Evolutionary conservation across 495 filamentous ascomycete genomes (phyloP), one percentile per base, ranked within the genome.

Genomic region (Hypomontagnella monticulosa): DNA sequence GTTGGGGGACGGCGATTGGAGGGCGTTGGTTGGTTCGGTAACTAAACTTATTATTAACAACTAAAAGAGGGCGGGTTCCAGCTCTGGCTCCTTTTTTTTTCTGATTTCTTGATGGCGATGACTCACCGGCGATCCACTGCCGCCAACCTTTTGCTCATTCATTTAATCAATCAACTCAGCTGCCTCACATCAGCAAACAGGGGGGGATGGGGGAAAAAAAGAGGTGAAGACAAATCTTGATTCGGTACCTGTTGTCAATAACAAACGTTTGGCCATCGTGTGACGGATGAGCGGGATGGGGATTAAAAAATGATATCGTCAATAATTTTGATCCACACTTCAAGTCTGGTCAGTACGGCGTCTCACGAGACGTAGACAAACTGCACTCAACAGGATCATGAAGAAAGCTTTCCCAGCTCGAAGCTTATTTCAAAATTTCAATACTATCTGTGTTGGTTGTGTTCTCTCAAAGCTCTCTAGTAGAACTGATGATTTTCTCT

Each of bases 381-480:
- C 33, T 23, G 60, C 66, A 69, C 66, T 69, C 60, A 60, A 59
- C 44, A 60, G 15, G 23, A 14, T 11, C n/a, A 53, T 61, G 36
- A 42, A 58, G 51, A 55, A 15, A n/a, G 23, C 12, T 42, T 44
- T 69, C 40, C 63, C 60, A 66, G 63, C 71, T 71, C 49, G 70
- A 67, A 65, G 69, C 55, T 57, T 60, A 46, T 67, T 69, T 70
- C 62, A 66, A 53, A 71, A 69, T 71, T 73, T 71, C 59, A 27
- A 62, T 71, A 60, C 71, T 73, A 73, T 69, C 69, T 73, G 66
- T 56, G 63, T 27, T 67, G 59, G 66, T 66, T 66, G 63, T 70
- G 43, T 72, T 43, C 53, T 67, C 49, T 65, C 57, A 62, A 67
- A 66, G 67, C 53, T 66, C 61, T 67, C 67, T 67, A 70, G 61